Conservation (phyloP, 2,329 filamentous ascomycete genomes). For the Fusarium sp. region DNA sequence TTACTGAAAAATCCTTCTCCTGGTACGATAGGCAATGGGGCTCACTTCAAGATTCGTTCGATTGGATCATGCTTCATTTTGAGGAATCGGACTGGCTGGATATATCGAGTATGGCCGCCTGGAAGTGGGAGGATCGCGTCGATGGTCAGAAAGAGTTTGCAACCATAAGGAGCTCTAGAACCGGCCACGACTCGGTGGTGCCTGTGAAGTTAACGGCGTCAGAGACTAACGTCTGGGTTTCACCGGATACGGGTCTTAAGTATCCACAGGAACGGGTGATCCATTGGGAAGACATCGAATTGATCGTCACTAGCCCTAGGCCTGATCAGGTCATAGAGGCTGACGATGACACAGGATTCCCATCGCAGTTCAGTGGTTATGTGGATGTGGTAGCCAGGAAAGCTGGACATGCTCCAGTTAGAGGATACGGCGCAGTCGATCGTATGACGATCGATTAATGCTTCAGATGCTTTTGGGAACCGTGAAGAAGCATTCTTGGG, state of each 20-base stretch:
- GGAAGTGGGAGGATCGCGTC: conserved; percentile 1
- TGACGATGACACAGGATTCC: neutral
- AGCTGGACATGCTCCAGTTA: neutral
- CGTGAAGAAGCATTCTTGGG: no score
- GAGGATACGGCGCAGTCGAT: neutral
- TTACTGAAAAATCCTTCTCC: neutral
- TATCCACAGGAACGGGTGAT: neutral
- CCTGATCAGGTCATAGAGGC: neutral
- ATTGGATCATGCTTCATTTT: neutral
- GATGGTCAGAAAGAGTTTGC: conserved; percentile 1
- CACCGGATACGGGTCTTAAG: neutral
- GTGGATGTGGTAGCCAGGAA: neutral
- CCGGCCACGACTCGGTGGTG: neutral
- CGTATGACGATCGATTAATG: neutral
- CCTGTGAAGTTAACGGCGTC: neutral
- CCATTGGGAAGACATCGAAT: neutral
- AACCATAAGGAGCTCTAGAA: neutral
- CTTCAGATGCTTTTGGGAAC: no score
- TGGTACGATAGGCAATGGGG: conserved; percentile 4
- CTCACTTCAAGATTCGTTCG: neutral
- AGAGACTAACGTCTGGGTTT: neutral
- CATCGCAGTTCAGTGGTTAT: neutral
- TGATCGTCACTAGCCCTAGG: neutral
- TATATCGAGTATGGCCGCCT: neutral
- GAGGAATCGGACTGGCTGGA: neutral